Evolutionary conservation across 805 yeast genomes (phyloP), one percentile per base, ranked within the genome.

Genomic region (Kazachstania taianensis): DNA sequence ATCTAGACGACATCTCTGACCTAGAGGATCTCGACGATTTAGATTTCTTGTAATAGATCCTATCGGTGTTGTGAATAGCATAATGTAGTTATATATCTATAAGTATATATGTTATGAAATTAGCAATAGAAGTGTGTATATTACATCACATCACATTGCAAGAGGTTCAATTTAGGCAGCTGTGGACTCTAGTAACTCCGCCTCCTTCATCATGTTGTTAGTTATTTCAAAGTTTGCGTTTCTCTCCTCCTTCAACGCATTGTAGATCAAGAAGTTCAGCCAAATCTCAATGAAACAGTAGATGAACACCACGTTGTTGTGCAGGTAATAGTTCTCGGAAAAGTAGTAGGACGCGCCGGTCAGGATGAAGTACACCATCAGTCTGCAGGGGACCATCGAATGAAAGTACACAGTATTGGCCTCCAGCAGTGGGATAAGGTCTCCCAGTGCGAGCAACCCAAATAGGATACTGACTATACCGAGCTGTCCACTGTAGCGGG

Each of bases 271-370:
- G 39, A 78, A 73, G 47, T 77, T 74, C 48, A 75, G 63, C 85
- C 87, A 81, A 22, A 79, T 67, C 53, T 81, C 92, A 42, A 72
- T 48, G 42, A 80, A 78, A 20, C 73, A 55, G 49, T 69, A 78
- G 5, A 69, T 60, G 43, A 81, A 78, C 3, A 78, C 71, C 31
- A 74, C 59, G 49, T 74, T 76, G 57, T 79, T 79, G 49, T 79
- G 73, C n/a, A 79, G 39, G 17, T 59, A 53, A 13, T 50, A 41
- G 15, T 67, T 63, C 30, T 61, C 53, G n/a, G 59, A 58, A 37
- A 67, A 66, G 28, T 69, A 36, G 48, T 73, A 75, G 18, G 76
- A 56, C 43, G 65, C 66, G 4, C 65, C 65, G 6, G 73, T 75
- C 25, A 78, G 44, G 0, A 52, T 46, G 45, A 81, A 78, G 46